phyloP scores from a whole-genome alignment of 768 basidiomycete genomes.

The Leccinellum albellum region DNA sequence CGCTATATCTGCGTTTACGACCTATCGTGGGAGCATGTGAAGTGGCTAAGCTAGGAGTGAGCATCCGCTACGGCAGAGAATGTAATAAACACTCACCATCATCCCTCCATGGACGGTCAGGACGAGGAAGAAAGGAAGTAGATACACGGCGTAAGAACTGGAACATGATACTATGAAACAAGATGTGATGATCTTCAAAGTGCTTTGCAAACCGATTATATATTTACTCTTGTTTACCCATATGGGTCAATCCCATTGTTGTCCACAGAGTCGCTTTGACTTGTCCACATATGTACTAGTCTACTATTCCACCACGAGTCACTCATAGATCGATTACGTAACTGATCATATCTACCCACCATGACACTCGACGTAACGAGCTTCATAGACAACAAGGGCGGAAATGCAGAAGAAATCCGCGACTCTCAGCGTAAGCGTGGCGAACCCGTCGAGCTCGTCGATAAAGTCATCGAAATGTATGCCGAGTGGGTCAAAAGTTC shows the following conservation, averaged over 20 bases:
- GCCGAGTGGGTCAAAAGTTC: conserved; percentile 90
- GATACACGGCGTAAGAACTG: conserved; percentile 70
- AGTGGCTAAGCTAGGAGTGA: conserved; percentile 46
- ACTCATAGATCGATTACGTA: conserved; percentile 16
- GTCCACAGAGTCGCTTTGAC: background rate
- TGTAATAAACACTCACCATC: conserved; percentile 52
- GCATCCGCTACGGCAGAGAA: background rate
- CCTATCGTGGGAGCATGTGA: conserved; percentile 70
- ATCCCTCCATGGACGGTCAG: conserved; percentile 74
- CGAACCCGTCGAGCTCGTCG: conserved; percentile 85
- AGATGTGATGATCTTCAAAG: background rate
- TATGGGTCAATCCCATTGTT: background rate
- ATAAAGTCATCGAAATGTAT: conserved; percentile 91
- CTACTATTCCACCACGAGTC: no score
- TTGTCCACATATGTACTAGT: background rate
- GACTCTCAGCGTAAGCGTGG: conserved; percentile 92
- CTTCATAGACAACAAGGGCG: conserved; percentile 87
- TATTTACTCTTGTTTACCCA: conserved; percentile 28
- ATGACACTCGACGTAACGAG: conserved; percentile 83
- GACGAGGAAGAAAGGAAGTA: conserved; percentile 61
- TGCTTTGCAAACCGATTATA: background rate
- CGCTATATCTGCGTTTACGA: conserved; percentile 62
- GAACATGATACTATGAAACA: conserved; percentile 43
- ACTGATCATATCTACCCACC: conserved; percentile 1
- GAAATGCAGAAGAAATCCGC: conserved; percentile 84